Conservation (phyloP, 305 asterid species). For the Fraxinus albicans region DNA sequence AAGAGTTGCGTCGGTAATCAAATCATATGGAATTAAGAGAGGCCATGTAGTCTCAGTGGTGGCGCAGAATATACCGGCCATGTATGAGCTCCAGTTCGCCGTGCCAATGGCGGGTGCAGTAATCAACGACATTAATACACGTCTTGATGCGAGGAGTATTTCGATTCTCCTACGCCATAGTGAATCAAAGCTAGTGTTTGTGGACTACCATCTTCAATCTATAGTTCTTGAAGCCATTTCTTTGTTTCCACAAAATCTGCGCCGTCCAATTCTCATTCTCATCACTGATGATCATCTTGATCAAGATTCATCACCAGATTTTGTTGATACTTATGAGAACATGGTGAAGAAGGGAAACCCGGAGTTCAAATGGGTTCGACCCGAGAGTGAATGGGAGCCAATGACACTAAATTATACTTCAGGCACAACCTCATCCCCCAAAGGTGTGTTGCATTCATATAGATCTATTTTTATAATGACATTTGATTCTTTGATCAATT, state of each 20-base stretch:
- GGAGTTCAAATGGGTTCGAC: conserved; percentile 45
- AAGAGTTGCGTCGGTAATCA: conserved; percentile 41
- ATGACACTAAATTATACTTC: conserved; percentile 59
- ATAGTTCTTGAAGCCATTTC: conserved; percentile 37
- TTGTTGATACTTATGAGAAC: conserved; percentile 33
- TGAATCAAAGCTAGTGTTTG: conserved; percentile 44
- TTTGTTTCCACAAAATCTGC: conserved; percentile 32
- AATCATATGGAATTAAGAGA: conserved; percentile 26
- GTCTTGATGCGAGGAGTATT: conserved; percentile 50
- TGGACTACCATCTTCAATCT: conserved; percentile 35
- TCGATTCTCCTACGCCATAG: conserved; percentile 45
- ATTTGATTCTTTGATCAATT: conserved; percentile 42
- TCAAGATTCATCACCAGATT: neutral
- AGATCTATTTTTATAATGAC: conserved; percentile 36
- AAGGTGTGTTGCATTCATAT: conserved; percentile 57
- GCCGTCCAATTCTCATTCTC: conserved; percentile 36
- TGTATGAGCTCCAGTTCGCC: conserved; percentile 67
- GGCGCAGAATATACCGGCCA: conserved; percentile 58
- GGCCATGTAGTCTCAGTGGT: conserved; percentile 52
- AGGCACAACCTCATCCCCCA: conserved; percentile 62
- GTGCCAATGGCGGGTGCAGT: conserved; percentile 64
- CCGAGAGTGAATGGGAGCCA: conserved; percentile 47
- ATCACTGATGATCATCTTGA: conserved; percentile 23
- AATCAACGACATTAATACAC: conserved; percentile 54
- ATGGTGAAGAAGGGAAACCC: conserved; percentile 42